Conservation (phyloP, 2,329 filamentous ascomycete species). For the Ceratocystis ficicola region DNA sequence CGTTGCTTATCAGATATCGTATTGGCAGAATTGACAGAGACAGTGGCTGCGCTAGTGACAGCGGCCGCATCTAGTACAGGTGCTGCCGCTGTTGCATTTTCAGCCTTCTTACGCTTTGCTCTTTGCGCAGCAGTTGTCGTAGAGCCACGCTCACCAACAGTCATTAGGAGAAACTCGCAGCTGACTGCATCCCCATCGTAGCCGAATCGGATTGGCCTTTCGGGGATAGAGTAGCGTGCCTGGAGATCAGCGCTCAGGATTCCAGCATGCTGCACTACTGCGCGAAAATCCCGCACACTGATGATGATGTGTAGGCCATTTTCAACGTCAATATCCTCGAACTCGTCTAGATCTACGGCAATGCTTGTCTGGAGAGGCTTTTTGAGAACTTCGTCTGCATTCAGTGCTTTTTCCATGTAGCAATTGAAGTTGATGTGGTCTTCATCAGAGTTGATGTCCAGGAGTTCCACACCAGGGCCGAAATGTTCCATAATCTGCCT, state of each 20-base stretch:
- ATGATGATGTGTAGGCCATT: constrained; percentile 68
- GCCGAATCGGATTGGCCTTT: constrained; percentile 57
- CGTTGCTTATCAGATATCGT: neutral
- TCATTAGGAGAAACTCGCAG: constrained; percentile 74
- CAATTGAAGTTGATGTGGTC: constrained; percentile 67
- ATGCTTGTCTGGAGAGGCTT: constrained; percentile 73
- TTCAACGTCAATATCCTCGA: constrained; percentile 61
- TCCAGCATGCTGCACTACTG: constrained; percentile 64
- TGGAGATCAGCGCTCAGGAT: constrained; percentile 53
- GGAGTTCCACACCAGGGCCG: constrained; percentile 64
- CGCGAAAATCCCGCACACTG: constrained; percentile 71
- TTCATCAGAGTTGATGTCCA: constrained; percentile 64
- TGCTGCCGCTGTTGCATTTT: neutral
- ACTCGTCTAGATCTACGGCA: constrained; percentile 62
- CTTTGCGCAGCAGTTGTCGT: constrained; percentile 32
- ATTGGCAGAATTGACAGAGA: neutral
- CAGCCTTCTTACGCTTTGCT: constrained; percentile 31
- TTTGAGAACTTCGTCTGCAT: constrained; percentile 58
- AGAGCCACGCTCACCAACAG: constrained; percentile 53
- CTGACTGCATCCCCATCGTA: constrained; percentile 57
- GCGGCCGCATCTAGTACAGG: constrained; percentile 25
- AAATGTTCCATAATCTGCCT: constrained; percentile 71
- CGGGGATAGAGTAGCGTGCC: constrained; percentile 58
- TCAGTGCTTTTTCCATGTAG: constrained; percentile 66
- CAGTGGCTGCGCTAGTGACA: constrained; percentile 24